phyloP scores from a whole-genome alignment of 2,329 filamentous ascomycete species.

The Amauroascus verrucosus region DNA sequence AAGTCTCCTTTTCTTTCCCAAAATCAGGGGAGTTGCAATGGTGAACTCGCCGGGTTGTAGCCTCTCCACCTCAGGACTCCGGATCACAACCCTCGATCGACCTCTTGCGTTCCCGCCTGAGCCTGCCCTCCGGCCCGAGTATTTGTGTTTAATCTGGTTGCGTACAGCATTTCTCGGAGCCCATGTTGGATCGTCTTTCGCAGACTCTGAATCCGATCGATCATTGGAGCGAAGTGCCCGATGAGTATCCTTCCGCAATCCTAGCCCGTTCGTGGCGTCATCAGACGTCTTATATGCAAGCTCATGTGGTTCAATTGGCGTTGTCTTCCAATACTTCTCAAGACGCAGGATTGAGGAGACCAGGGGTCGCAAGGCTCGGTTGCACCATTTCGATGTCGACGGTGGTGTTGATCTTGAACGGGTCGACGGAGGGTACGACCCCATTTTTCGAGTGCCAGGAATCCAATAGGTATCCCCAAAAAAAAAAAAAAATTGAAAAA shows the following conservation, averaged over 20 bases:
- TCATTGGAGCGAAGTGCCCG: background rate
- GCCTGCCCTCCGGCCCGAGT: slow-evolving; percentile 26
- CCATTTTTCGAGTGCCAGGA: slow-evolving; percentile 1
- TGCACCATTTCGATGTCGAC: slow-evolving; percentile 35
- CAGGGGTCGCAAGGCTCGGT: slow-evolving; percentile 36
- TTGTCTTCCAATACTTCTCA: slow-evolving; percentile 32
- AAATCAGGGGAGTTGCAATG: slow-evolving; percentile 35
- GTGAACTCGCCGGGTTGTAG: slow-evolving; percentile 34
- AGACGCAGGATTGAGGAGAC: slow-evolving; percentile 32
- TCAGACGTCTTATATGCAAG: slow-evolving; percentile 19
- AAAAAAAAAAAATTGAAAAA: background rate
- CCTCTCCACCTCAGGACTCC: slow-evolving; percentile 28
- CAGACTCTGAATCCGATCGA: slow-evolving; percentile 28
- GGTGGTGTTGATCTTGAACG: slow-evolving; percentile 20
- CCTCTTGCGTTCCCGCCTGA: slow-evolving; percentile 16
- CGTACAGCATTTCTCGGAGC: slow-evolving; percentile 27
- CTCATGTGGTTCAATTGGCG: slow-evolving; percentile 19
- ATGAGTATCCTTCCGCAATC: background rate
- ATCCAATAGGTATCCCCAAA: background rate
- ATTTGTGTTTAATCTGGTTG: slow-evolving; percentile 30
- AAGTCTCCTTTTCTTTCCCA: slow-evolving; percentile 21
- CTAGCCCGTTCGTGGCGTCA: slow-evolving; percentile 3
- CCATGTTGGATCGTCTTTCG: slow-evolving; percentile 33
- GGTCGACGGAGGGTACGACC: slow-evolving; percentile 8
- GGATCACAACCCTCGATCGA: slow-evolving; percentile 23